phyloP scores from a whole-genome alignment of 2,329 filamentous ascomycete genomes.

The Capronia epimyces region DNA sequence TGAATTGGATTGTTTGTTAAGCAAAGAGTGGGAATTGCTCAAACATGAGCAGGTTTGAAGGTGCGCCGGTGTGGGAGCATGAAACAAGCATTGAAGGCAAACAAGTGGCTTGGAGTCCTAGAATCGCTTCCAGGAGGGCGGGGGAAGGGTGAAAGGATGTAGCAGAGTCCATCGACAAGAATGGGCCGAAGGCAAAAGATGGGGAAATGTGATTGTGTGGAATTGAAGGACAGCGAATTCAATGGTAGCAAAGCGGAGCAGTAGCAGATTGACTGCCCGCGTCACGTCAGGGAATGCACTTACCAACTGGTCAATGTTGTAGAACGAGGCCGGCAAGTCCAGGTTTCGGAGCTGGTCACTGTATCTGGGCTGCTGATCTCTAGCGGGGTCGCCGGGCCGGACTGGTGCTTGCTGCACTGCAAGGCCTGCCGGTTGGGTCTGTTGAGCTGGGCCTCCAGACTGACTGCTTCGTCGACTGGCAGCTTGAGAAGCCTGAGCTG shows the following conservation, averaged over 20 bases:
- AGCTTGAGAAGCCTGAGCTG: constrained; percentile 4
- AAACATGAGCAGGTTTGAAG: not conserved
- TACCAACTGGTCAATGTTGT: constrained; percentile 28
- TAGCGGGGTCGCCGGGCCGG: constrained; percentile 23
- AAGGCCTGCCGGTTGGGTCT: constrained; percentile 3
- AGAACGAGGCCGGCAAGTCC: constrained; percentile 28
- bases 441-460: constrained; percentile 11
- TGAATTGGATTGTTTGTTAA: constrained; percentile 3
- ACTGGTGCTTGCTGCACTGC: not conserved
- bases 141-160: not conserved
- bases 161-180: not conserved
- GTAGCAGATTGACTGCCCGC: constrained; percentile 1
- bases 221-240: not conserved
- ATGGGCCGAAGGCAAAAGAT: not conserved
- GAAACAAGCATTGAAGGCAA: constrained; percentile 3
- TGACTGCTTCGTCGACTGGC: constrained; percentile 12
- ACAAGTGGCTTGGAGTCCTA: not conserved
- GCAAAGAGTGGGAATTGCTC: not conserved
- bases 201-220: not conserved
- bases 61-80: not conserved
- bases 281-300: constrained; percentile 13
- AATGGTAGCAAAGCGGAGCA: constrained; percentile 1
- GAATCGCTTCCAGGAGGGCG: not conserved
- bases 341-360: constrained; percentile 28
- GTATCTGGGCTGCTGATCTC: constrained; percentile 16